phyloP scores from a whole-genome alignment of 1,284 basidiomycete species.

The Anthracocystis setariae region DNA sequence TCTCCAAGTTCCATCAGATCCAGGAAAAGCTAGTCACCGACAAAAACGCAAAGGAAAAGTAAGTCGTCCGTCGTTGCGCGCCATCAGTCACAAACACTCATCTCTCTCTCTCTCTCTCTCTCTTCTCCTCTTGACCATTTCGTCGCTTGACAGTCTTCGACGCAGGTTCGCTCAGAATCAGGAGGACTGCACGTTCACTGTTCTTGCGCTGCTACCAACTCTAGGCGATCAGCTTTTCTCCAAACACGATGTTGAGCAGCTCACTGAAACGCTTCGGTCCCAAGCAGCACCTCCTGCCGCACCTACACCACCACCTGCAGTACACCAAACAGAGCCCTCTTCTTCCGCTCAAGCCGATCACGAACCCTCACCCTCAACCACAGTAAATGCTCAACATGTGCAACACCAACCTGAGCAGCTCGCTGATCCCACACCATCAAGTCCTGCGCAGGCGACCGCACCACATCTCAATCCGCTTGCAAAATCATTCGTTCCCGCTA shows the following conservation, averaged over 20 bases:
- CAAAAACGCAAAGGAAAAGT: conserved; percentile 79
- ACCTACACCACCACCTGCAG: conserved; percentile 1
- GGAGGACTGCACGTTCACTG: conserved; percentile 82
- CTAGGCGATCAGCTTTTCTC: conserved; percentile 78
- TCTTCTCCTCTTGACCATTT: too few species aligned
- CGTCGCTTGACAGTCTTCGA: conserved; percentile 74
- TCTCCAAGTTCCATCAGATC: conserved; percentile 77
- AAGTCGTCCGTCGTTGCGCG: conserved; percentile 64
- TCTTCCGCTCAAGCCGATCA: conserved; percentile 3
- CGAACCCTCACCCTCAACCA: conserved; percentile 11
- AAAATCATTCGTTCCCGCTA: conserved; percentile 37
- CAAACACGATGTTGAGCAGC: conserved; percentile 82
- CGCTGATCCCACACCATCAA: neutral
- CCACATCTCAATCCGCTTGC: conserved; percentile 44
- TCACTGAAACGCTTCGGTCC: conserved; percentile 76
- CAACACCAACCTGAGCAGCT: neutral
- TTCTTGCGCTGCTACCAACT: conserved; percentile 81
- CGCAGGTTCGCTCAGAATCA: conserved; percentile 83
- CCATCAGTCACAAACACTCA: neutral
- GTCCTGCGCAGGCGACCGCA: conserved; percentile 16
- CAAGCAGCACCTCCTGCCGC: conserved; percentile 21
- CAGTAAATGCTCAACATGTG: conserved; percentile 1
- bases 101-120: too few species aligned
- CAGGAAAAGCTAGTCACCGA: conserved; percentile 77
- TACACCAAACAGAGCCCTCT: conserved; percentile 59